Conservation (phyloP, 768 basidiomycete genomes). For the Tulasnella sp. region DNA sequence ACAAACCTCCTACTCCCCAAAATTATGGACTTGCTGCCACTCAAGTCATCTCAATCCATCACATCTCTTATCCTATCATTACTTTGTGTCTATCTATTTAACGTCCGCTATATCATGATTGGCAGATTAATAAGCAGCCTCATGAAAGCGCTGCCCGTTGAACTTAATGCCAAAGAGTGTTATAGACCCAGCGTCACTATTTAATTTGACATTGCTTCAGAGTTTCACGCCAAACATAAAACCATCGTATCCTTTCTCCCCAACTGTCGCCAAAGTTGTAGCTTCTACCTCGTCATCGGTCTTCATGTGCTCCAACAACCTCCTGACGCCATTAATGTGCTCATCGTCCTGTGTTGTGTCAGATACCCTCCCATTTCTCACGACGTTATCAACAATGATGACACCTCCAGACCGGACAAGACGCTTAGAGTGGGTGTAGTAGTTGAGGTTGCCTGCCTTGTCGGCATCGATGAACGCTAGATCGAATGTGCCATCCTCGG, state of each 20-base stretch:
- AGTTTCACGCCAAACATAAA: slow-evolving; percentile 35
- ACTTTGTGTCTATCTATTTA: too few species aligned
- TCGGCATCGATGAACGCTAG: slow-evolving; percentile 65
- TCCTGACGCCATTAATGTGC: slow-evolving; percentile 37
- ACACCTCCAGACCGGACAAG: slow-evolving; percentile 48
- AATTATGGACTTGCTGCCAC: too few species aligned
- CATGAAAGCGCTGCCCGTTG: too few species aligned
- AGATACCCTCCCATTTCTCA: slow-evolving; percentile 38
- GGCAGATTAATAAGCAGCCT: too few species aligned
- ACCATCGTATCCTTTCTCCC: slow-evolving; percentile 44
- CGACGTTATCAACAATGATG: slow-evolving; percentile 56
- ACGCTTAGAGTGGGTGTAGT: slow-evolving; percentile 51
- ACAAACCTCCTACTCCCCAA: too few species aligned
- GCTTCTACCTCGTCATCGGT: slow-evolving; percentile 41
- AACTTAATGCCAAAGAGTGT: too few species aligned
- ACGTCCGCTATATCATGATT: too few species aligned
- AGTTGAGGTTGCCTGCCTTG: slow-evolving; percentile 43
- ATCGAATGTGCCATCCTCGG: slow-evolving; percentile 45
- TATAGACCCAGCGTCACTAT: too few species aligned
- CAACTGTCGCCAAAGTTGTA: slow-evolving; percentile 39
- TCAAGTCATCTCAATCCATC: too few species aligned
- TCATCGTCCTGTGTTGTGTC: slow-evolving; percentile 30
- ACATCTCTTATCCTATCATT: too few species aligned
- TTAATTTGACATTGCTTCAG: not conserved
- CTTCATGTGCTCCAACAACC: slow-evolving; percentile 36